Conservation (phyloP, 495 filamentous ascomycete species). For the Tuber indicum region DNA sequence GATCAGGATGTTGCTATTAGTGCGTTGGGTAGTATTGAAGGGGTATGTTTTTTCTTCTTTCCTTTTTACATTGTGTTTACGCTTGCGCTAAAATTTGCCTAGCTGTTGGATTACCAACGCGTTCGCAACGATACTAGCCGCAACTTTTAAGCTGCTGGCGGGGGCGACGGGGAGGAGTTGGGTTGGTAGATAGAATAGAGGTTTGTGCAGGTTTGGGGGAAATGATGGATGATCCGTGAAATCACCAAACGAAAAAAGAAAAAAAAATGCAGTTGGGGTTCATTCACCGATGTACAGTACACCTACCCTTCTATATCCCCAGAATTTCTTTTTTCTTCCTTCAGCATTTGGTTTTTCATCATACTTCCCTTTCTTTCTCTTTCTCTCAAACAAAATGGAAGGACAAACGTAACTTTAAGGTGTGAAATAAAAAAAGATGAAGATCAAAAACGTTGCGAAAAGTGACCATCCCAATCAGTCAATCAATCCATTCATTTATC, state of each 20-base stretch:
- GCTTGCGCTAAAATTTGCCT: conserved; percentile 13
- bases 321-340: background rate
- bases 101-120: conserved; percentile 75
- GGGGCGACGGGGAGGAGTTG: background rate
- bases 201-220: conserved; percentile 40
- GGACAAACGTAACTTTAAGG: background rate
- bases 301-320: background rate
- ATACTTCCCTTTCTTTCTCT: background rate
- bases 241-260: conserved; percentile 22
- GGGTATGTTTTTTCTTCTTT: conserved; percentile 45
- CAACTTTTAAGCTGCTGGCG: conserved; percentile 48
- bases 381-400: background rate
- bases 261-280: background rate
- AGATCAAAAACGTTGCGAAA: background rate
- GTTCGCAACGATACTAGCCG: conserved; percentile 85
- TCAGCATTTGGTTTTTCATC: background rate
- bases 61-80: background rate
- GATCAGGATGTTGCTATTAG: conserved; percentile 92
- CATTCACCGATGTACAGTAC: background rate
- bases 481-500: background rate
- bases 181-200: conserved; percentile 41
- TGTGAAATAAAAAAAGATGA: background rate
- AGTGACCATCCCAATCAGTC: background rate
- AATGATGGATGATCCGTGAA: conserved; percentile 47
- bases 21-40: conserved; percentile 89